A percentile compares a stretch with the other conserved stretches of the same genome.
phyloP scores from a whole-genome alignment of 805 yeast species.

The Pichia exigua region DNA sequence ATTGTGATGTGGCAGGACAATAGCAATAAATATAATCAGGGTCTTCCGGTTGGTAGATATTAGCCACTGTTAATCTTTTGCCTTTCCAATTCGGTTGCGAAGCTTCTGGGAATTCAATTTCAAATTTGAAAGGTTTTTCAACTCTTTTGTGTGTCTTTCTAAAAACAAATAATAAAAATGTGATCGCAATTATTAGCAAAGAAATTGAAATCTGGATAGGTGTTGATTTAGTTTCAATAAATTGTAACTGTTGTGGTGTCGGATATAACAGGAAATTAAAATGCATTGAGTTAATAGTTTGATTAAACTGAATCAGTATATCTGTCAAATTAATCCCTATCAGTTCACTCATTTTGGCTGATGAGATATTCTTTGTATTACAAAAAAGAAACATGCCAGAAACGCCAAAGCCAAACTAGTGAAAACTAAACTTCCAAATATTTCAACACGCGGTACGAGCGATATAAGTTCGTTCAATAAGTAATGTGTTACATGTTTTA shows the following conservation, averaged over 20 bases:
- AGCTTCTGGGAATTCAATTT: constrained; percentile 59
- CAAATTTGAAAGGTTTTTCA: constrained; percentile 38
- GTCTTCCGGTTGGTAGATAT: constrained; percentile 50
- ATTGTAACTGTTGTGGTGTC: constrained; percentile 1
- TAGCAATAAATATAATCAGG: constrained; percentile 69
- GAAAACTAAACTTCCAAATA: not conserved
- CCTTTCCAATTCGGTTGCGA: constrained; percentile 92
- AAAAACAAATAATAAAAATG: constrained; percentile 17
- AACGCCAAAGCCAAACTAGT: not conserved
- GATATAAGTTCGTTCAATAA: no score
- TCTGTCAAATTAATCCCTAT: constrained; percentile 15
- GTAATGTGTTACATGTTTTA: not conserved
- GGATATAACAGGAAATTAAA: constrained; percentile 9
- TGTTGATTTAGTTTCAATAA: constrained; percentile 11
- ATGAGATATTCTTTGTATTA: not conserved
- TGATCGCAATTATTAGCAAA: constrained; percentile 19
- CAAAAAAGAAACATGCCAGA: not conserved
- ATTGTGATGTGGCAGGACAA: constrained; percentile 96
- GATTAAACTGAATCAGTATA: constrained; percentile 18
- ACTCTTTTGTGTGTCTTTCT: constrained; percentile 19
- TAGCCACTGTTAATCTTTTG: constrained; percentile 58
- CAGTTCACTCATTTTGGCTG: not conserved
- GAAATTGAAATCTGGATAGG: constrained; percentile 27
- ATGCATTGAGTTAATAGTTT: constrained; percentile 17
- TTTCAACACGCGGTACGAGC: not conserved